Percentiles rank a stretch among this genome's conserved stretches.
These are phyloP conservation scores for Phycomyces blakesleeanus DNA, from an alignment of 192 early-diverging fungal species.

Conservation along the genomic window DNA sequence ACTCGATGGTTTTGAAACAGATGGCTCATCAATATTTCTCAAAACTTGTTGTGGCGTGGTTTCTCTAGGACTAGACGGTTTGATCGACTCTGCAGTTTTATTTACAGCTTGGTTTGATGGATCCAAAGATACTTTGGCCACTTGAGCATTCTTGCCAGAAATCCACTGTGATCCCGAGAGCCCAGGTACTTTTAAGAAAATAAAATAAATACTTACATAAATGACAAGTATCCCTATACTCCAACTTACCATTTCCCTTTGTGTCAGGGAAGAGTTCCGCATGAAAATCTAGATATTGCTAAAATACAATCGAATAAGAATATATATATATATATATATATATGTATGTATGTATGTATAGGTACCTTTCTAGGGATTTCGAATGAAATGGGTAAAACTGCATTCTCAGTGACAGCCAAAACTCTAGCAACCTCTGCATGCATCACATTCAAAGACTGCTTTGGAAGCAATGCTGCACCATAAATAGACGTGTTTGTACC, in stretches of 20 bases:
- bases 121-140: slow-evolving; percentile 47
- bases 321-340: neutral
- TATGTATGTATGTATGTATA: neutral
- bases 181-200: slow-evolving; percentile 34
- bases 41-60: neutral
- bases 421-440: slow-evolving; percentile 65
- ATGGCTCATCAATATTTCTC: neutral
- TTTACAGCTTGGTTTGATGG: slow-evolving; percentile 41
- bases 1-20: neutral
- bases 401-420: slow-evolving; percentile 49
- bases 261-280: slow-evolving; percentile 86
- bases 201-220: neutral
- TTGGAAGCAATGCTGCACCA: slow-evolving; percentile 69
- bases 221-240: too few species aligned
- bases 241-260: slow-evolving; percentile 38
- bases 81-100: neutral
- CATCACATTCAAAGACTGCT: slow-evolving; percentile 68
- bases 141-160: slow-evolving; percentile 40
- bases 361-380: slow-evolving; percentile 61
- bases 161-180: slow-evolving; percentile 61
- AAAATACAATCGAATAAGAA: neutral
- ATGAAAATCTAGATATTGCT: slow-evolving; percentile 80
- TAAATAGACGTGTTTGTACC: slow-evolving; percentile 36
- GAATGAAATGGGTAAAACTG: slow-evolving; percentile 67
- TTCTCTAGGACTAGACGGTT: neutral